These are phyloP conservation scores for Tilletia walkeri DNA, from an alignment of 1,284 basidiomycete genomes.

Conservation along the genomic window DNA sequence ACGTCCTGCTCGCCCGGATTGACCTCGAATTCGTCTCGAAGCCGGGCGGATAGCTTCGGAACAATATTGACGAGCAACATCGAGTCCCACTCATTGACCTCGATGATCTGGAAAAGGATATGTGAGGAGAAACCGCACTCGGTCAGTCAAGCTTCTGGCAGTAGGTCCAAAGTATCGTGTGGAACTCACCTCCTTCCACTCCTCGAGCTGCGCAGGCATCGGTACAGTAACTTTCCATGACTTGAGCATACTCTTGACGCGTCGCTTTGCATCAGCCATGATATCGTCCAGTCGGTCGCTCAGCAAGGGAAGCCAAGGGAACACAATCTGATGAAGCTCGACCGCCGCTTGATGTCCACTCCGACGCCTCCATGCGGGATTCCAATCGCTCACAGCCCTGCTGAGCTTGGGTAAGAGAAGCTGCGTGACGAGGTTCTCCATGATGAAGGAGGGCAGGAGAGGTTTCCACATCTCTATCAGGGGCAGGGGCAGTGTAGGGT, in stretches of 20 bases:
- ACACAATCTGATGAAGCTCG: slow-evolving; percentile 73
- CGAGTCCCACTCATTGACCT: slow-evolving; percentile 79
- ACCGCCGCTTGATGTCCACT: not conserved
- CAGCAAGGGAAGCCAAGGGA: slow-evolving; percentile 86
- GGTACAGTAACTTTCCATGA: slow-evolving; percentile 62
- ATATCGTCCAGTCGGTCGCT: slow-evolving; percentile 73
- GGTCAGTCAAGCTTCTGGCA: not conserved
- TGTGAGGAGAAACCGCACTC: no score
- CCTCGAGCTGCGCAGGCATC: slow-evolving; percentile 25
- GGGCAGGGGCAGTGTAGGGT: slow-evolving; percentile 72
- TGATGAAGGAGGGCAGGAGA: slow-evolving; percentile 82
- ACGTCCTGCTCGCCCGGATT: slow-evolving; percentile 80
- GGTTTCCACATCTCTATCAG: slow-evolving; percentile 84
- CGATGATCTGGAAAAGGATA: slow-evolving; percentile 64
- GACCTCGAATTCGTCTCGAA: slow-evolving; percentile 79
- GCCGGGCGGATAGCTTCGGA: slow-evolving; percentile 75
- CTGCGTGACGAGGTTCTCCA: slow-evolving; percentile 92
- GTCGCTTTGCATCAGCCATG: slow-evolving; percentile 78
- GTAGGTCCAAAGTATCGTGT: slow-evolving; percentile 17
- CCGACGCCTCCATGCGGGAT: slow-evolving; percentile 19
- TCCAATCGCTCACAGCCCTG: slow-evolving; percentile 76
- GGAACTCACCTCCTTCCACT: slow-evolving; percentile 31
- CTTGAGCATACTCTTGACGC: slow-evolving; percentile 75
- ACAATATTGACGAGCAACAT: slow-evolving; percentile 85
- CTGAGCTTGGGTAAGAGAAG: slow-evolving; percentile 87